phyloP scores from a whole-genome alignment of 306 rosid species.

The Oxytropis ochrocephala region DNA sequence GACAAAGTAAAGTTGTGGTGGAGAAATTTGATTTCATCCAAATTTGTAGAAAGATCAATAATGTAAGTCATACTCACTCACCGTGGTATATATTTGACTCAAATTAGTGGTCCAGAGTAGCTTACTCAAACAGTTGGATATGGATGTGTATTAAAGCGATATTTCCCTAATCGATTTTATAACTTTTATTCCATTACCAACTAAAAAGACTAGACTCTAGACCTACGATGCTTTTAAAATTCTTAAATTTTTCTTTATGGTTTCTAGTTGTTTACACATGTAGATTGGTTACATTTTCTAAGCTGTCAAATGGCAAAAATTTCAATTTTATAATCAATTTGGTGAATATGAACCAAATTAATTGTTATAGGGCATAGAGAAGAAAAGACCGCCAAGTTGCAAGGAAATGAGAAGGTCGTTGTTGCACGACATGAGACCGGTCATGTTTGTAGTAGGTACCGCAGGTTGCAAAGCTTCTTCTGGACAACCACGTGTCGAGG shows the following conservation, averaged over 20 bases:
- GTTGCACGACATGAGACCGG: slow-evolving; percentile 99
- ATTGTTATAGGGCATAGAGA: slow-evolving; percentile 98
- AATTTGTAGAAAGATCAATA: slow-evolving; percentile 88
- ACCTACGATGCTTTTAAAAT: no score
- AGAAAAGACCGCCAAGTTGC: slow-evolving; percentile 86
- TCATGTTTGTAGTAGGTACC: slow-evolving; percentile 93
- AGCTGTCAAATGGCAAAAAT: no score
- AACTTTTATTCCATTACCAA: no score
- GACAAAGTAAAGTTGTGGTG: slow-evolving; percentile 71
- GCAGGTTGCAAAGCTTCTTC: slow-evolving; percentile 90
- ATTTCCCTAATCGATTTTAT: no score
- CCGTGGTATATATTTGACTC: background rate
- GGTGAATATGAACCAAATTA: no score
- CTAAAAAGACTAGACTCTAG: no score
- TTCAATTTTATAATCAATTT: no score
- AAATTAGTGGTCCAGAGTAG: background rate
- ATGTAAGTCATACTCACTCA: slow-evolving; percentile 48
- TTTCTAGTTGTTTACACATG: no score
- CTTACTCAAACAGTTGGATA: no score
- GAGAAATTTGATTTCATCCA: slow-evolving; percentile 82
- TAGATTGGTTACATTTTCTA: no score
- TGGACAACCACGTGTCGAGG: slow-evolving; percentile 97
- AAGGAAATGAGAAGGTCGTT: slow-evolving; percentile 82
- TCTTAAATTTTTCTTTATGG: no score
- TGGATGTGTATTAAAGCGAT: no score